Evolutionary conservation across 2,329 filamentous ascomycete genomes (phyloP).

Genomic region (Ambrosiella xylebori): DNA sequence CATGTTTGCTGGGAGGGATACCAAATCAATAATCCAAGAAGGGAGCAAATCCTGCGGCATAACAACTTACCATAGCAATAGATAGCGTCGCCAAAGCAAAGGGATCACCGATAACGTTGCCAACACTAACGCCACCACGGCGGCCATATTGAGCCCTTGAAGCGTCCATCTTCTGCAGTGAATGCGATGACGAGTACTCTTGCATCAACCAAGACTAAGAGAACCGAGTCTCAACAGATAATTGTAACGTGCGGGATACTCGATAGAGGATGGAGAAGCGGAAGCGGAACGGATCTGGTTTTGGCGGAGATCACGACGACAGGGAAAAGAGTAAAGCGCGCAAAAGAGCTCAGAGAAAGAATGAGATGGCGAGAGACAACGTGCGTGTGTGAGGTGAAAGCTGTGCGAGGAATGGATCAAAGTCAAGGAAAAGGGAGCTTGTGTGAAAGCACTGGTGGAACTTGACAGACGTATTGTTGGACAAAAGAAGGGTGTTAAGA

Average conservation of each 20-base stretch:
- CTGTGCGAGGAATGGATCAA: too few relatives aligned
- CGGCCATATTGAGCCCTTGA: conserved; percentile 38
- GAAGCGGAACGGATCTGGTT: not conserved
- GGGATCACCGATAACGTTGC: conserved; percentile 88
- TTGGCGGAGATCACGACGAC: not conserved
- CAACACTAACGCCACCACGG: conserved; percentile 51
- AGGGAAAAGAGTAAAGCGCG: not conserved
- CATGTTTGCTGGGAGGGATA: too few relatives aligned
- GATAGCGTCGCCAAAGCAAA: conserved; percentile 91
- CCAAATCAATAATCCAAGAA: not conserved
- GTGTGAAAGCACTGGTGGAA: too few relatives aligned
- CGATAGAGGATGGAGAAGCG: not conserved
- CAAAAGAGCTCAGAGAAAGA: not conserved
- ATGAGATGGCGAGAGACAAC: not conserved
- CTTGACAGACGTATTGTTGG: too few relatives aligned
- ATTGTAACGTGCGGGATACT: not conserved
- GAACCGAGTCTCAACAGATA: not conserved
- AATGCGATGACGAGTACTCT: conserved; percentile 57
- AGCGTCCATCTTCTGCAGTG: conserved; percentile 66
- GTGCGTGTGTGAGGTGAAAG: not conserved
- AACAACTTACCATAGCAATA: conserved; percentile 63
- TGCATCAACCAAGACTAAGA: conserved; percentile 36
- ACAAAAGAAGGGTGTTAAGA: too few relatives aligned
- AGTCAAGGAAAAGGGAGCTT: too few relatives aligned
- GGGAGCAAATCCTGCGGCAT: not conserved